phyloP scores from a whole-genome alignment of 2,329 filamentous ascomycete species.

The Pestalotiopsis sp. region DNA sequence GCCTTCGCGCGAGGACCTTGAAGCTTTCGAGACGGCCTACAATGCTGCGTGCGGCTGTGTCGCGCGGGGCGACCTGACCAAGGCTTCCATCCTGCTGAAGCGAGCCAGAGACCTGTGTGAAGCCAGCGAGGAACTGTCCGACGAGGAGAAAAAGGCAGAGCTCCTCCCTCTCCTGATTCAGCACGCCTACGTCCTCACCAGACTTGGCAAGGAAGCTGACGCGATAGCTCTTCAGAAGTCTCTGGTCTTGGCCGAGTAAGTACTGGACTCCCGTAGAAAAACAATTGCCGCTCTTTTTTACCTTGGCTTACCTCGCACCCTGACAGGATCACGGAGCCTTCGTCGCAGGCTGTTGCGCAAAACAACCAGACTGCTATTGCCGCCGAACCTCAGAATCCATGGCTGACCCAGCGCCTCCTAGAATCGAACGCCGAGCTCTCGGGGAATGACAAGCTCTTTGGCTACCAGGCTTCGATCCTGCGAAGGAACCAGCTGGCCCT shows the following conservation, averaged over 20 bases:
- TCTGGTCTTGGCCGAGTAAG: conserved; percentile 61
- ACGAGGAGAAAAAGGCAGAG: conserved; percentile 74
- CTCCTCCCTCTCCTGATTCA: conserved; percentile 75
- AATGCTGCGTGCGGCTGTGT: conserved; percentile 76
- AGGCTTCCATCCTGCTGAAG: conserved; percentile 67
- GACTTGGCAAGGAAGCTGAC: conserved; percentile 65
- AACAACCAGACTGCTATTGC: conserved; percentile 58
- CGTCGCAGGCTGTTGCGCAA: conserved; percentile 65
- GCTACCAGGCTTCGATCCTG: conserved; percentile 65
- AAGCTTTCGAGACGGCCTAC: conserved; percentile 80
- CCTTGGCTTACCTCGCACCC: neutral
- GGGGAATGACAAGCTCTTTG: conserved; percentile 66
- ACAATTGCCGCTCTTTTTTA: neutral
- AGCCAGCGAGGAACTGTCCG: conserved; percentile 68
- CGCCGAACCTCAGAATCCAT: conserved; percentile 59
- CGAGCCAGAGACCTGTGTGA: conserved; percentile 71
- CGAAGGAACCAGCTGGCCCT: conserved; percentile 64
- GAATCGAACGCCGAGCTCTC: conserved; percentile 52
- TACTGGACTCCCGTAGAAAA: conserved; percentile 27
- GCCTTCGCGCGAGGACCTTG: conserved; percentile 60
- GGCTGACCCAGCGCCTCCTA: conserved; percentile 62
- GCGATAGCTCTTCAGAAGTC: conserved; percentile 62
- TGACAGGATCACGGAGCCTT: conserved; percentile 63
- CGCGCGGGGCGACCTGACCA: conserved; percentile 64
- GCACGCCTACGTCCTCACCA: conserved; percentile 70